Conservation (phyloP, 106 monocot species). For the Agapanthus africanus region DNA sequence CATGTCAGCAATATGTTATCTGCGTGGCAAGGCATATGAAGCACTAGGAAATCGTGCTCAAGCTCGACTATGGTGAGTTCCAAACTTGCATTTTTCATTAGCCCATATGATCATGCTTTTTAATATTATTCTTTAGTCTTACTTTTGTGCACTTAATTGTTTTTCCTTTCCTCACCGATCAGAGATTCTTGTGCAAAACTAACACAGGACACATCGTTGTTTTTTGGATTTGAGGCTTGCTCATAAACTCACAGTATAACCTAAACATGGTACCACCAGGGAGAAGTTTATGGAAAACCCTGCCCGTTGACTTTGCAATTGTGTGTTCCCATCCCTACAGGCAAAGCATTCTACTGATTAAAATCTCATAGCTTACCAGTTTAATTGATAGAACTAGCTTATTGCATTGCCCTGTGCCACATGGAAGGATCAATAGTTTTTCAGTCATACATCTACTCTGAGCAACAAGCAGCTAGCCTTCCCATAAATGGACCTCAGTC, state of each 20-base stretch:
- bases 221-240: no score
- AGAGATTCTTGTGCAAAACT: neutral
- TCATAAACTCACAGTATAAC: no score
- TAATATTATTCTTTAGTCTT: neutral
- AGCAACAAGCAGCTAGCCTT: neutral
- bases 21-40: conserved; percentile 94
- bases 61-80: conserved; percentile 64
- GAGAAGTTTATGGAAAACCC: neutral
- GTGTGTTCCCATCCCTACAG: neutral
- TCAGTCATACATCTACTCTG: neutral
- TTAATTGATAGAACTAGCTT: neutral
- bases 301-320: neutral
- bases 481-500: neutral
- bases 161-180: neutral
- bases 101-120: neutral
- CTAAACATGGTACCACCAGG: no score
- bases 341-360: neutral
- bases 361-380: no score
- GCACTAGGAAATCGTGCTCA: conserved; percentile 78
- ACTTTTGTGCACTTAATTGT: neutral
- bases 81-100: neutral
- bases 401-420: neutral
- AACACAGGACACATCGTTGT: neutral
- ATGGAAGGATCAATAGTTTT: neutral
- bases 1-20: conserved; percentile 66